Evolutionary conservation across 768 basidiomycete species (phyloP).

Genomic region (Exidia glandulosa): DNA sequence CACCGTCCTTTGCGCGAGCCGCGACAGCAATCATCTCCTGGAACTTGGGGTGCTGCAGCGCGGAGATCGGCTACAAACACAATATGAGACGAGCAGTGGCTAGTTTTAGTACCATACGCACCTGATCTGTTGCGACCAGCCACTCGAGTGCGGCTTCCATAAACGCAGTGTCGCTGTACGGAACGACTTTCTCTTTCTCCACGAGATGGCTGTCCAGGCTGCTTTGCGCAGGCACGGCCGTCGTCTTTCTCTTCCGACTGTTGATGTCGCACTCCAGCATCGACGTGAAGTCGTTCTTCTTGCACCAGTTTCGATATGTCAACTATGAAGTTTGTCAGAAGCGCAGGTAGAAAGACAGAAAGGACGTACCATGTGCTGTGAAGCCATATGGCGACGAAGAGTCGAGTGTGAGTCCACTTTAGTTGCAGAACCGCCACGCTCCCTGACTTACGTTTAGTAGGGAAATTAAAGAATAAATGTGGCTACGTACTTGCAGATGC

Average conservation of each 20-base stretch:
- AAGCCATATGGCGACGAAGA: not conserved
- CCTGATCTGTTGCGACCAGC: constrained; percentile 1
- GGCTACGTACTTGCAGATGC: too few relatives aligned
- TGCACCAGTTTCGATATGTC: constrained; percentile 20
- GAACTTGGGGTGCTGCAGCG: constrained; percentile 24
- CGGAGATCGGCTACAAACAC: constrained; percentile 11
- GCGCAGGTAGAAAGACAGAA: not conserved
- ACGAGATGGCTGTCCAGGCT: constrained; percentile 20
- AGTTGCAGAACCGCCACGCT: not conserved
- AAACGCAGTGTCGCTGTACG: not conserved
- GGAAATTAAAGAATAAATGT: too few relatives aligned
- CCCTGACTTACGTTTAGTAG: not conserved
- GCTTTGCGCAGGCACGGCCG: not conserved
- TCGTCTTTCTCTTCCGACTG: constrained; percentile 11
- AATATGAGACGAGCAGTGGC: not conserved
- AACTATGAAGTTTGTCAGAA: not conserved
- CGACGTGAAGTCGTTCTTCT: constrained; percentile 17
- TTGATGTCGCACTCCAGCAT: constrained; percentile 17
- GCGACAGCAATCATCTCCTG: constrained; percentile 27
- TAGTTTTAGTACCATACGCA: not conserved
- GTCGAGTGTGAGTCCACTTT: not conserved
- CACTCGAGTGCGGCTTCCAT: not conserved
- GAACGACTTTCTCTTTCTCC: constrained; percentile 5
- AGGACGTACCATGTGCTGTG: not conserved
- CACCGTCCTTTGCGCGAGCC: constrained; percentile 23